Evolutionary conservation across 768 basidiomycete genomes (phyloP).

Genomic region (Coprinopsis strossmayeri): DNA sequence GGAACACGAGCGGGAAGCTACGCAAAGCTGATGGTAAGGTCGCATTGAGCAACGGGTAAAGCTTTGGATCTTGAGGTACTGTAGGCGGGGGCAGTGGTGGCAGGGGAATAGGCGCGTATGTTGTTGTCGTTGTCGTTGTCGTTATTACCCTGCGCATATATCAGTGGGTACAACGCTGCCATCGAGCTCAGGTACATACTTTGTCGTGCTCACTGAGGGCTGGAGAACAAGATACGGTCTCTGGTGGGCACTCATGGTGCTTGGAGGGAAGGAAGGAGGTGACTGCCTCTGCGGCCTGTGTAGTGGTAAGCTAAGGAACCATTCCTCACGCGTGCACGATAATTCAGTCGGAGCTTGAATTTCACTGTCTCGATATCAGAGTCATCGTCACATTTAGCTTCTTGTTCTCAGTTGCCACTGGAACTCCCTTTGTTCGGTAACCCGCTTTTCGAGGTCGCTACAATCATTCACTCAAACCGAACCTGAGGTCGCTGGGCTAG

Average conservation of each 20-base stretch:
- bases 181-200: constrained; percentile 37
- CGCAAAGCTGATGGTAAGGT: constrained; percentile 68
- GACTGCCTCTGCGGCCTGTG: constrained; percentile 14
- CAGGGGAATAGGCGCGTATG: constrained; percentile 82
- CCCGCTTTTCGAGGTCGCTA: too few species aligned
- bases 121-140: constrained; percentile 87
- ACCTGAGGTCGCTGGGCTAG: too few species aligned
- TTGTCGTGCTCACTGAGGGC: constrained; percentile 81
- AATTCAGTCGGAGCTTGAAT: constrained; percentile 23
- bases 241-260: constrained; percentile 54
- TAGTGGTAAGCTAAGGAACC: not conserved
- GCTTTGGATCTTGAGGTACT: constrained; percentile 71
- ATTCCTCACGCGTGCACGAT: constrained; percentile 10
- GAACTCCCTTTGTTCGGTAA: not conserved
- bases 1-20: constrained; percentile 73
- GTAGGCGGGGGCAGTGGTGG: constrained; percentile 67
- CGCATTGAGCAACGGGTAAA: constrained; percentile 72
- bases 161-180: constrained; percentile 13
- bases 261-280: constrained; percentile 18
- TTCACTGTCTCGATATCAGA: not conserved
- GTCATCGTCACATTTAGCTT: not conserved
- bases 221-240: constrained; percentile 68
- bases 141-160: constrained; percentile 63
- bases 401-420: not conserved
- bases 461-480: too few species aligned